Percentiles rank a stretch among this genome's conserved stretches.
phyloP scores from a whole-genome alignment of 75 land plant genomes.

The Pinus albicaulis region DNA sequence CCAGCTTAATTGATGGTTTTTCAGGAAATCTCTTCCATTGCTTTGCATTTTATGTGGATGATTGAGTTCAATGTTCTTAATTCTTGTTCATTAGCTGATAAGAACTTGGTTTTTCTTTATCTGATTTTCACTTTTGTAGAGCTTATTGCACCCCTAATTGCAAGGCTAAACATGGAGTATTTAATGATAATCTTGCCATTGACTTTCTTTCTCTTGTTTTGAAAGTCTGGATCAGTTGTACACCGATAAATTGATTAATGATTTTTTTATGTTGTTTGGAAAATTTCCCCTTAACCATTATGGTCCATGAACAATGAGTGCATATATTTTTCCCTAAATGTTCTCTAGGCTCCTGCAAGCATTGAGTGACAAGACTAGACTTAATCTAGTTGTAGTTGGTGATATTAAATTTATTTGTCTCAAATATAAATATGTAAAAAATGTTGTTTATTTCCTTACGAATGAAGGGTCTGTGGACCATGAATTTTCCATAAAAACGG shows the following conservation, averaged over 20 bases:
- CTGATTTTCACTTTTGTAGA: constrained; percentile 17
- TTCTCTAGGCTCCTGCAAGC: constrained; percentile 40
- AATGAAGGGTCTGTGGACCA: too few relatives aligned
- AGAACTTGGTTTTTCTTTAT: background rate
- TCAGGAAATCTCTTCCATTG: background rate
- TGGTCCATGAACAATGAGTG: background rate
- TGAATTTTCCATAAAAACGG: too few relatives aligned
- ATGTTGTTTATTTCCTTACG: too few relatives aligned
- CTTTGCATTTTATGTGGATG: background rate
- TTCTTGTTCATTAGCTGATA: constrained; percentile 2
- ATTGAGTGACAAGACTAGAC: constrained; percentile 63
- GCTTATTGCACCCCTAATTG: constrained; percentile 84
- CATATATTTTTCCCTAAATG: background rate
- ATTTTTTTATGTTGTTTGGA: too few relatives aligned
- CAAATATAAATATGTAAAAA: too few relatives aligned
- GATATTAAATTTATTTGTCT: too few relatives aligned
- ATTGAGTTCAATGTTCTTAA: background rate
- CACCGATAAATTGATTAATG: background rate
- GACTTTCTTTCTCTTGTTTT: constrained; percentile 85
- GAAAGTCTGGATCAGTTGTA: constrained; percentile 36
- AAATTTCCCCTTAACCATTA: background rate
- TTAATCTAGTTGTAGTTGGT: constrained; percentile 89
- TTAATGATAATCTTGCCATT: constrained; percentile 88
- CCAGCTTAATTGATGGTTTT: background rate
- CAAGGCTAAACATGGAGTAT: constrained; percentile 91